Evolutionary conservation across 2,329 filamentous ascomycete genomes (phyloP).

Genomic region (Pleomassaria siparia): DNA sequence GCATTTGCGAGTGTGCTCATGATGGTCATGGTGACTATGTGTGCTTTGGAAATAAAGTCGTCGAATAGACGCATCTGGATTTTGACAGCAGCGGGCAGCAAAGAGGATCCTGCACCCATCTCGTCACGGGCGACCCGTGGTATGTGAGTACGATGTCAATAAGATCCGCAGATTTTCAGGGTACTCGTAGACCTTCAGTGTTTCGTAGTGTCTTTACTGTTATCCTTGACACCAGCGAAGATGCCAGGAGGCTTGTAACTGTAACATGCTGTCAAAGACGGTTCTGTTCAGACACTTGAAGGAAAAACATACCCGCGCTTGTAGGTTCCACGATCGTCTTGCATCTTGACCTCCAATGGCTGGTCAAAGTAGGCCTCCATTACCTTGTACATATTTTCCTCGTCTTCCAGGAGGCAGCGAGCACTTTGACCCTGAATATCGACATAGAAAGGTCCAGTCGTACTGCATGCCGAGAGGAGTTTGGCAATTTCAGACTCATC

Average conservation of each 20-base stretch:
- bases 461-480: background rate
- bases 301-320: conserved; percentile 4
- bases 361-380: conserved; percentile 30
- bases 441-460: conserved; percentile 1
- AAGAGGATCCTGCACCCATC: background rate
- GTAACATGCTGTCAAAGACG: background rate
- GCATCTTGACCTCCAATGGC: conserved; percentile 9
- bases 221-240: conserved; percentile 27
- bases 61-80: background rate
- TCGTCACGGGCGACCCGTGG: background rate
- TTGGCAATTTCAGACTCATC: background rate
- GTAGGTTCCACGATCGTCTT: conserved; percentile 6
- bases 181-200: conserved; percentile 1
- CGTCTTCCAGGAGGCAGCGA: background rate
- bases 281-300: too few relatives aligned
- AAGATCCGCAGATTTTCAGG: too few relatives aligned
- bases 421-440: background rate
- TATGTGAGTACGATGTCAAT: background rate
- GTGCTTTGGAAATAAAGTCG: background rate
- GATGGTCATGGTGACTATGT: background rate
- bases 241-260: conserved; percentile 26
- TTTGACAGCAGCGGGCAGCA: background rate
- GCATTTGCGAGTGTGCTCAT: background rate
- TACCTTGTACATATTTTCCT: conserved; percentile 25
- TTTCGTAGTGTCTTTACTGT: conserved; percentile 5